phyloP scores from a whole-genome alignment of 352 stramenopile species.

The Globisporangium polare region DNA sequence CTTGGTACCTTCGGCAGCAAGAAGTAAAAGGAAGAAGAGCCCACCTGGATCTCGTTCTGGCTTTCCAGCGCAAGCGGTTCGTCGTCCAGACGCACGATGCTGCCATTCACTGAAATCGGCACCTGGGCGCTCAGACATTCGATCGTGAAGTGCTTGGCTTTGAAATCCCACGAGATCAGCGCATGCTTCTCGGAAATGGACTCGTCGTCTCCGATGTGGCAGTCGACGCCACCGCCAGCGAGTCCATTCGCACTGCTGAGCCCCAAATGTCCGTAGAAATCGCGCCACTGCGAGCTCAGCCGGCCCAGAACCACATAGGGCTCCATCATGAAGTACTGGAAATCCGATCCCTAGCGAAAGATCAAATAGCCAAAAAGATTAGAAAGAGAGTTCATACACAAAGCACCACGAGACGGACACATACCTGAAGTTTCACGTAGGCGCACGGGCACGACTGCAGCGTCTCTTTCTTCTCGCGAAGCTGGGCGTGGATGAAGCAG shows the following conservation, averaged over 20 bases:
- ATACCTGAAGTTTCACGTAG: slow-evolving; percentile 76
- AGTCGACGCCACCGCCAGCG: slow-evolving; percentile 48
- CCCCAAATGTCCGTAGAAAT: slow-evolving; percentile 57
- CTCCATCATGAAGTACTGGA: slow-evolving; percentile 72
- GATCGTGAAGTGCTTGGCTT: slow-evolving; percentile 47
- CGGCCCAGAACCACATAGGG: slow-evolving; percentile 62
- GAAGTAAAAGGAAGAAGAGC: slow-evolving; percentile 69
- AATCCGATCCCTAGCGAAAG: slow-evolving; percentile 34
- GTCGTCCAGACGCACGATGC: slow-evolving; percentile 41
- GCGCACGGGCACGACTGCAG: slow-evolving; percentile 33
- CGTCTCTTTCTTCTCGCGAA: slow-evolving; percentile 26
- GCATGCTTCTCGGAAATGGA: slow-evolving; percentile 58
- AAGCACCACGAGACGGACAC: not conserved
- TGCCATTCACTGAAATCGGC: slow-evolving; percentile 68
- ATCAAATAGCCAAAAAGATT: not conserved
- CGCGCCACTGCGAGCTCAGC: slow-evolving; percentile 41
- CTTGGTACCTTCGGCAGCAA: slow-evolving; percentile 47
- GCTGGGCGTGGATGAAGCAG: slow-evolving; percentile 33
- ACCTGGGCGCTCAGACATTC: slow-evolving; percentile 55
- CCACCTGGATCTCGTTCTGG: slow-evolving; percentile 62
- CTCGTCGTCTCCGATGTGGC: slow-evolving; percentile 65
- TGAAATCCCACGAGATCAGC: slow-evolving; percentile 62
- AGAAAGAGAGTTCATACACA: not conserved
- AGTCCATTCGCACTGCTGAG: slow-evolving; percentile 46
- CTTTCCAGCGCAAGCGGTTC: slow-evolving; percentile 41